phyloP scores from a whole-genome alignment of 2,329 filamentous ascomycete genomes.

The Exophiala sp. region DNA sequence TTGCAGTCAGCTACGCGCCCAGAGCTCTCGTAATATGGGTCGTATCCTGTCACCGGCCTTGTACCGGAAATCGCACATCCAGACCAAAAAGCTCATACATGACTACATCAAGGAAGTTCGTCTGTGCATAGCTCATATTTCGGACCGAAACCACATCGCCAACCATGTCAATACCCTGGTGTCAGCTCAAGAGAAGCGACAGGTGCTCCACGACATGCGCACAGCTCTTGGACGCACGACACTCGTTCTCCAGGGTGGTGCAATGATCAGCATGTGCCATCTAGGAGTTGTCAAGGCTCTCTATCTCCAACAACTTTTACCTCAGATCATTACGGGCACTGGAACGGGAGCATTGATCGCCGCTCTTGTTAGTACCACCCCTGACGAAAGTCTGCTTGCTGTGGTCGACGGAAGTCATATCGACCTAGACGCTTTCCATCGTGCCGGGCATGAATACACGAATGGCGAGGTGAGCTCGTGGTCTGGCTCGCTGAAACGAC shows the following conservation, averaged over 20 bases:
- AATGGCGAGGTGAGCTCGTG: constrained; percentile 5
- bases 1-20: constrained; percentile 20
- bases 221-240: constrained; percentile 85
- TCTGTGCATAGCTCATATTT: constrained; percentile 75
- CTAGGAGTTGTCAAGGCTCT: constrained; percentile 86
- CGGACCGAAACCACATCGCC: constrained; percentile 59
- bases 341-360: constrained; percentile 85
- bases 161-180: constrained; percentile 48
- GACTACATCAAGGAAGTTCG: constrained; percentile 84
- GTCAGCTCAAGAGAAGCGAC: constrained; percentile 74
- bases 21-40: constrained; percentile 71
- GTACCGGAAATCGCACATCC: constrained; percentile 80
- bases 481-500: constrained; percentile 46
- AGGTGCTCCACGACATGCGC: constrained; percentile 80
- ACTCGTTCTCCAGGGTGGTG: constrained; percentile 81
- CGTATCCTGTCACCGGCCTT: constrained; percentile 80
- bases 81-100: constrained; percentile 86
- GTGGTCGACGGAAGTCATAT: constrained; percentile 67
- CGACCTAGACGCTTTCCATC: constrained; percentile 75
- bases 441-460: constrained; percentile 45
- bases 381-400: constrained; percentile 71
- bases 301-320: constrained; percentile 73
- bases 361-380: constrained; percentile 72
- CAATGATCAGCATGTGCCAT: constrained; percentile 88
- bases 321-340: constrained; percentile 82